Conservation (phyloP, 371 early-diverging fungal species). For the Rhizopus delemar region DNA sequence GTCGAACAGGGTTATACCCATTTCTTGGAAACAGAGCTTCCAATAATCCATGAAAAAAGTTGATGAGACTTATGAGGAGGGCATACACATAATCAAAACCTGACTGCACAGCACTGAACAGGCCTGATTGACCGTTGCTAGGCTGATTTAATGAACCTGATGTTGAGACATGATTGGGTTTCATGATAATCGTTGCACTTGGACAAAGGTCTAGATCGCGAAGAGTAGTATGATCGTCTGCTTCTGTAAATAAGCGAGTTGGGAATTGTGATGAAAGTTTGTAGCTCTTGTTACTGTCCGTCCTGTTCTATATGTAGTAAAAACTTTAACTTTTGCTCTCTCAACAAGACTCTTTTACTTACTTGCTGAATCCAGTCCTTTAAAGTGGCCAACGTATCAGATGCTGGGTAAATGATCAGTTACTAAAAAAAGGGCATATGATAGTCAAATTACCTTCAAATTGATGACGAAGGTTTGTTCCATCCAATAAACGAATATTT, state of each 20-base stretch:
- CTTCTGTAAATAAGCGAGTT: slow-evolving; percentile 42
- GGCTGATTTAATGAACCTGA: neutral
- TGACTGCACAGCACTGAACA: slow-evolving; percentile 22
- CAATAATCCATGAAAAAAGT: slow-evolving; percentile 11
- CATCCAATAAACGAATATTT: slow-evolving; percentile 49
- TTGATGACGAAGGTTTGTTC: slow-evolving; percentile 38
- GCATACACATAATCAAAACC: slow-evolving; percentile 31
- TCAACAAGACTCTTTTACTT: neutral
- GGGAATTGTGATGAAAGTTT: slow-evolving; percentile 50
- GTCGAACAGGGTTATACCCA: neutral
- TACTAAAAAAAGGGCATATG: neutral
- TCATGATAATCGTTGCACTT: slow-evolving; percentile 61
- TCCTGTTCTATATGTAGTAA: slow-evolving; percentile 28
- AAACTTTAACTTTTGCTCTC: neutral
- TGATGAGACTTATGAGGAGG: slow-evolving; percentile 27
- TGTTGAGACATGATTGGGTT: slow-evolving; percentile 30
- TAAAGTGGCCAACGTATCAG: slow-evolving; percentile 34
- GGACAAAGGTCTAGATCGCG: slow-evolving; percentile 53
- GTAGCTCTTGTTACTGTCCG: slow-evolving; percentile 43
- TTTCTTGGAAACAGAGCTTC: slow-evolving; percentile 31
- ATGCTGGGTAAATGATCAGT: slow-evolving; percentile 18
- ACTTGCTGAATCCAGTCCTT: slow-evolving; percentile 46
- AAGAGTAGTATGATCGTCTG: slow-evolving; percentile 45
- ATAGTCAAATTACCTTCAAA: slow-evolving; percentile 32
- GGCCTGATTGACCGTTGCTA: slow-evolving; percentile 13